Evolutionary conservation across 2,329 filamentous ascomycete genomes (phyloP), one percentile per base, ranked within the genome.

Genomic region (Basipetospora chlamydospora): DNA sequence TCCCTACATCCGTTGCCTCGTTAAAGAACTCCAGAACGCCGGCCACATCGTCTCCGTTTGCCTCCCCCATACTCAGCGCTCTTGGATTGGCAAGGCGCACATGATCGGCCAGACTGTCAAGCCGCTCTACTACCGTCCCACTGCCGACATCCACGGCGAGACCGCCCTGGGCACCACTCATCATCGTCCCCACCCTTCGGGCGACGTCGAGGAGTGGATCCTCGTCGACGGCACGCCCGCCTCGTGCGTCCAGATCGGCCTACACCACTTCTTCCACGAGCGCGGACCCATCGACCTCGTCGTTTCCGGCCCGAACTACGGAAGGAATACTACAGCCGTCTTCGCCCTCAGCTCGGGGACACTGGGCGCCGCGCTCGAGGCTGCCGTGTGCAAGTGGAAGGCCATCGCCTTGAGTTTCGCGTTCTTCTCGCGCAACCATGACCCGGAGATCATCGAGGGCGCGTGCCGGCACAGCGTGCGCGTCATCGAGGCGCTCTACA

Each of bases 11-110:
- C 80, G 84, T 60, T 77, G 73, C 43, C 70, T 88, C 40, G 70
- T 87, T 29, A 64, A 73, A 42, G 70, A 71, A 37, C 75, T 90
- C 35, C 75, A 85, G 54, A 58, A 66, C 39, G 75, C 79, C 22
- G 86, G 86, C 6, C 88, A 95, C 58, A 68, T 64, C n/a, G 84
- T 96, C 42, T 93, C 85, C 6, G 87, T 98, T 34, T 80, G 90
- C 44, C 73, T 98, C 11, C 90, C 90, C 2, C 75, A 95, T 55
- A 79, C 78, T 6, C 90, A 98, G 60, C 77, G 88, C 43, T 94
- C 86, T 39, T 98, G 90, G 90, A 96, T 98, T 50, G 87, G 87
- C 48, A 98, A 98, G 65, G 90, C 90, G 3, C 90, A 96, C 58
- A 82, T 96, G 51, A 86, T 96, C 49, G 87, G 87, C 39, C 80